phyloP scores from a whole-genome alignment of 306 rosid genomes.

The Cucurbita maxima region DNA sequence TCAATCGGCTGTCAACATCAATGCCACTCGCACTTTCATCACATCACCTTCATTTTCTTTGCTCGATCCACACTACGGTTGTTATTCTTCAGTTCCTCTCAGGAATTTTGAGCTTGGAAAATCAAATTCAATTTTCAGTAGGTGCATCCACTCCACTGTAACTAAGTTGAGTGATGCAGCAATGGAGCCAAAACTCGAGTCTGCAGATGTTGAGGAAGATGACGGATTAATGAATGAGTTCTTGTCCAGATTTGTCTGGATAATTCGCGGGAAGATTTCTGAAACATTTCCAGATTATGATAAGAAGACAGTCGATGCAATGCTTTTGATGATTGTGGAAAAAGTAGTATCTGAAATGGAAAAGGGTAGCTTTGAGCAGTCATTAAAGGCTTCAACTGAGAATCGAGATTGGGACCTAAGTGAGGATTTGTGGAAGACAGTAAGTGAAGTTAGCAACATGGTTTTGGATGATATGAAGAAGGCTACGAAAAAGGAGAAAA shows the following conservation, averaged over 20 bases:
- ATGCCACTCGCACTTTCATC: background rate
- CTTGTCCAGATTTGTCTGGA: slow-evolving; percentile 64
- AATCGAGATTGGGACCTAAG: slow-evolving; percentile 40
- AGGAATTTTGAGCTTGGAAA: slow-evolving; percentile 1
- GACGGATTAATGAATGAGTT: slow-evolving; percentile 53
- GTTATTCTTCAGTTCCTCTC: slow-evolving; percentile 3
- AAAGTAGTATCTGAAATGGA: slow-evolving; percentile 56
- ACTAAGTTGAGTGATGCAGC: slow-evolving; percentile 11
- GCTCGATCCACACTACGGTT: background rate
- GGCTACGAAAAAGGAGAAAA: slow-evolving; percentile 61
- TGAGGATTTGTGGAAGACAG: slow-evolving; percentile 80
- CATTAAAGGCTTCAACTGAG: slow-evolving; percentile 6
- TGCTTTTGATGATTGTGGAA: slow-evolving; percentile 47
- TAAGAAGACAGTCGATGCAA: slow-evolving; percentile 41
- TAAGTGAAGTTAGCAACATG: slow-evolving; percentile 75
- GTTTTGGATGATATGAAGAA: slow-evolving; percentile 69
- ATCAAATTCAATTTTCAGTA: background rate
- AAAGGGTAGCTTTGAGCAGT: slow-evolving; percentile 23
- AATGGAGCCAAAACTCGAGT: background rate
- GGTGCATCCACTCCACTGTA: slow-evolving; percentile 22
- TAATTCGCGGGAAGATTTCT: slow-evolving; percentile 42
- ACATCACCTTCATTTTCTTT: slow-evolving; percentile 7
- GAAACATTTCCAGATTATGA: slow-evolving; percentile 36
- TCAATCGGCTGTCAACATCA: background rate
- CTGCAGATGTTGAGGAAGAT: slow-evolving; percentile 13